Percentiles rank a stretch among this genome's conserved stretches.
Conservation (phyloP, 495 filamentous ascomycete genomes). For the Podospora pseudoanserina region DNA sequence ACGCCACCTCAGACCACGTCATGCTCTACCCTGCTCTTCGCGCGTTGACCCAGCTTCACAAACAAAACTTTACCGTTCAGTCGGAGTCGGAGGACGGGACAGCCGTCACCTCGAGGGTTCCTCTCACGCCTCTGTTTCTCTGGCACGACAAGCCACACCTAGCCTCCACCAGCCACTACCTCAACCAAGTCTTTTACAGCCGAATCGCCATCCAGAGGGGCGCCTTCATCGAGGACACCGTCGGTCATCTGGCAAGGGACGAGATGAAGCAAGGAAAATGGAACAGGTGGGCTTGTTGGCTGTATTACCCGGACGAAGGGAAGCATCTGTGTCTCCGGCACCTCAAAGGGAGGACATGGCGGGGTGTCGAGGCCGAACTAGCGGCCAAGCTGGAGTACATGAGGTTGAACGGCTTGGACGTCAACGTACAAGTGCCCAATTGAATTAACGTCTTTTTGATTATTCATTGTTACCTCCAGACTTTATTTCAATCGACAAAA, state of each 20-base stretch:
- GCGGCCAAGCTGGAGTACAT: conserved; percentile 29
- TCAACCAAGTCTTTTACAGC: conserved; percentile 39
- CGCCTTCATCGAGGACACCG: conserved; percentile 46
- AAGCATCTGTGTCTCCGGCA: conserved; percentile 38
- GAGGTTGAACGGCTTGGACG: conserved; percentile 17
- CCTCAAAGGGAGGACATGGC: conserved; percentile 43
- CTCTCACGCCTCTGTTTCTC: conserved; percentile 48
- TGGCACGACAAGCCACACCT: conserved; percentile 51
- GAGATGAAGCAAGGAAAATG: conserved; percentile 48
- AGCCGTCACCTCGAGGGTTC: conserved; percentile 23
- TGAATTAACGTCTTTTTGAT: not conserved
- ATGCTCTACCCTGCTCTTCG: conserved; percentile 34
- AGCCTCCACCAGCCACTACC: conserved; percentile 42
- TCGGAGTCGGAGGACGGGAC: conserved; percentile 7
- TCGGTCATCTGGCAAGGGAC: conserved; percentile 43
- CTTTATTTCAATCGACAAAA: not conserved
- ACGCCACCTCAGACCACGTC: conserved; percentile 42
- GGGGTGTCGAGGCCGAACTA: conserved; percentile 34
- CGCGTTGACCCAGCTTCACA: conserved; percentile 36
- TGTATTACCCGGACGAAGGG: conserved; percentile 45
- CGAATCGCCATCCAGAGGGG: conserved; percentile 40
- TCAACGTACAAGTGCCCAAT: not conserved
- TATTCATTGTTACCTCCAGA: not conserved
- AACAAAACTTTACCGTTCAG: conserved; percentile 31
- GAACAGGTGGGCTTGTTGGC: conserved; percentile 47